These are phyloP conservation scores for Castanea crenata DNA, from an alignment of 306 rosid genomes.

Conservation along the genomic window DNA sequence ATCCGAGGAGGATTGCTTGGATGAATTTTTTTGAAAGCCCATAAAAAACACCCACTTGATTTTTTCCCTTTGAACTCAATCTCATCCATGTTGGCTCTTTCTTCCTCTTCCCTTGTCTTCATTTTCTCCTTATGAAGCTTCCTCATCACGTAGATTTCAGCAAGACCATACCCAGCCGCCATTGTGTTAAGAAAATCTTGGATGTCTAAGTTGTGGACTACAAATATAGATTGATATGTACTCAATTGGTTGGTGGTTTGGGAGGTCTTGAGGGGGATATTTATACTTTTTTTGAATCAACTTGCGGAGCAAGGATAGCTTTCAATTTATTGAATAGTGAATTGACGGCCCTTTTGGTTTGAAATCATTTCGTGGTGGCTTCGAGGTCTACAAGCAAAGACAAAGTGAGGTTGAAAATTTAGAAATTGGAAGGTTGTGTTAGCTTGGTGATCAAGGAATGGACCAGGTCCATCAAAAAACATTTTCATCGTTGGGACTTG, in stretches of 20 bases:
- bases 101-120: constrained; percentile 29
- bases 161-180: constrained; percentile 22
- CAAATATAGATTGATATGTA: no score
- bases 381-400: not conserved
- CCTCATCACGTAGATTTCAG: constrained; percentile 40
- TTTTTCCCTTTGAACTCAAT: not conserved
- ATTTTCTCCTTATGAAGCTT: constrained; percentile 43
- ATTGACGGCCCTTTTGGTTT: no score
- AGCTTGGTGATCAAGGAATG: not conserved
- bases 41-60: constrained; percentile 40
- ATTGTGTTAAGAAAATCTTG: not conserved
- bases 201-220: no score
- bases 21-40: constrained; percentile 23
- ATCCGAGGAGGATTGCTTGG: not conserved
- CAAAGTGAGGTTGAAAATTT: not conserved
- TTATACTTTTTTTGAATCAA: not conserved
- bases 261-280: not conserved
- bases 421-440: not conserved
- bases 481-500: no score
- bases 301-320: not conserved
- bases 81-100: constrained; percentile 6
- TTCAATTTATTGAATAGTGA: no score
- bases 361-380: not conserved
- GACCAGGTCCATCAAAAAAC: no score
- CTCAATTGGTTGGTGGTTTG: not conserved